Evolutionary conservation across 106 monocot species (phyloP), one percentile per base, ranked within the genome.

Genomic region (Triglochin maritima): DNA sequence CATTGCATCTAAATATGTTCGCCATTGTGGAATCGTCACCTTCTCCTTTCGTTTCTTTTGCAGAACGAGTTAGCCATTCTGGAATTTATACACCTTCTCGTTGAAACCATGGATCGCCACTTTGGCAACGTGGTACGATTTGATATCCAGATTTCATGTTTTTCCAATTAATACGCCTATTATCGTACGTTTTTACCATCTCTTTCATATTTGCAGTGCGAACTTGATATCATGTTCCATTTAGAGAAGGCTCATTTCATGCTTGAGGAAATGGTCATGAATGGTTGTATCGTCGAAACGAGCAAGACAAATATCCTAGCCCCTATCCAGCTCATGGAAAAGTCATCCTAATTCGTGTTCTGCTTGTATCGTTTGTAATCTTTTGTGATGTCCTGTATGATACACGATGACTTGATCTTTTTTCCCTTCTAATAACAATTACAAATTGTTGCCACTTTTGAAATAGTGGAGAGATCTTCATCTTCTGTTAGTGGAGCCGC

Each of bases 241-340:
- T 79, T 98, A 8, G 96, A 98, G 80, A 98, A 98, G 80, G 96
- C 87, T 52, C 91, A 98, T 72, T 98, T 98, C 82, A 91, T 98
- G 88, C 76, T 98, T 59, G 96, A 98, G 84, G 96, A 98, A 68
- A 98, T 98, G 96, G 90, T 98, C 5, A 92, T 98, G 88, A 98
- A 98, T 73, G 91, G 96, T 2, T 91, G 96, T 80, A 82, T 98
- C 29, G 88, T 98, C 8, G 96, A 98, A 58, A 98, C 91, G 2
- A 91, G 74, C 86, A 98, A 98, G 76, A 62, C 63, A 49, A 98
- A 82, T 62, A 98, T 98, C 71, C 69, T 98, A 69, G 49, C 74
- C 12, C 96, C 96, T 13, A 98, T 98, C 56, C 91, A 98, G 65
- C 84, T 88, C 29, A 98, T 98, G 96, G 96, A 98, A 56, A 98